phyloP scores from a whole-genome alignment of 2,329 filamentous ascomycete species.

The Trichothecium sympodiale region DNA sequence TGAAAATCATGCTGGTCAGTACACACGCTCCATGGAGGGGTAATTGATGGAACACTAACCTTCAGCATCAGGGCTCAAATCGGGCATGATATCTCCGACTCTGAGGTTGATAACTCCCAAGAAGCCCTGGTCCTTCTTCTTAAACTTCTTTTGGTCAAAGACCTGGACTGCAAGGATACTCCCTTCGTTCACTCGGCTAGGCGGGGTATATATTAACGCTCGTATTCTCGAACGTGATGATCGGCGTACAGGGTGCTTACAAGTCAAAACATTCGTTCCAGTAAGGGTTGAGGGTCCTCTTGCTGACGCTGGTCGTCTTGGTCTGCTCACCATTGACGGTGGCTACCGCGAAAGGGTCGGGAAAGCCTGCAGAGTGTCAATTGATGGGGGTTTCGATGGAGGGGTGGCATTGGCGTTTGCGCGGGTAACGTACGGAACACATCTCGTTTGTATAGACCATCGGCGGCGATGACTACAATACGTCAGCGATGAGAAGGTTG shows the following conservation, averaged over 20 bases:
- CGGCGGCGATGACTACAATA: slow-evolving; percentile 80
- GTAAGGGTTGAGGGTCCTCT: slow-evolving; percentile 97
- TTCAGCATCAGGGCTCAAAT: slow-evolving; percentile 79
- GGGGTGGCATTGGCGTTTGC: neutral
- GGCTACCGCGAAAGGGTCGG: slow-evolving; percentile 93
- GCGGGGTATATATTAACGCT: slow-evolving; percentile 3
- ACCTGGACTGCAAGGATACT: slow-evolving; percentile 97
- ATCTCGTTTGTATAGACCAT: slow-evolving; percentile 98
- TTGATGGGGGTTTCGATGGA: neutral
- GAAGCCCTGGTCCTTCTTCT: slow-evolving; percentile 99
- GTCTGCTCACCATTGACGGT: slow-evolving; percentile 98
- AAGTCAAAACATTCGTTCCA: slow-evolving; percentile 99
- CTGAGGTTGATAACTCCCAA: slow-evolving; percentile 95
- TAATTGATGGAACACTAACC: slow-evolving; percentile 44
- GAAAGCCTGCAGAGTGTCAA: slow-evolving; percentile 58
- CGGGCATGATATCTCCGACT: slow-evolving; percentile 79
- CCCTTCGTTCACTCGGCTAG: slow-evolving; percentile 81
- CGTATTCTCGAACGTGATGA: neutral
- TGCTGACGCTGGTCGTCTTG: slow-evolving; percentile 93
- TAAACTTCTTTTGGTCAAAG: slow-evolving; percentile 99
- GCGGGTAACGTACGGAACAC: slow-evolving; percentile 70
- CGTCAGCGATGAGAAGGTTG: slow-evolving; percentile 2
- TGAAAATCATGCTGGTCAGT: slow-evolving; percentile 34
- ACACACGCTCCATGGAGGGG: neutral
- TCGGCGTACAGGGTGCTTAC: slow-evolving; percentile 40